These are phyloP conservation scores for Termitomyces sp. DNA, from an alignment of 768 basidiomycete species.

Conservation along the genomic window DNA sequence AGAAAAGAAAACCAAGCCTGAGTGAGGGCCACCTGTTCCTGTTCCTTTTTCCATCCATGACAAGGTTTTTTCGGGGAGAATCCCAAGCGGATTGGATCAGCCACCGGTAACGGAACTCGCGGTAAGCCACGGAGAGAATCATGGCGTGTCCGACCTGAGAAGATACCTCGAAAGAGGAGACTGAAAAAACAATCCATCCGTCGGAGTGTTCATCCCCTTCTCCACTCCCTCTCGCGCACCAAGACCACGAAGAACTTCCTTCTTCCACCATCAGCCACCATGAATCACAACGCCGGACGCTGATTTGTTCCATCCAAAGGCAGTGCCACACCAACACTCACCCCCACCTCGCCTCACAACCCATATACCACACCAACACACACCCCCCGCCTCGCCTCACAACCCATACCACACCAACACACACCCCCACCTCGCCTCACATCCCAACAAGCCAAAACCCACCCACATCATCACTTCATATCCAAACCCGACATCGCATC, in stretches of 20 bases:
- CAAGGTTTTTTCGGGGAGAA: not conserved
- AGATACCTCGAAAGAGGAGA: not conserved
- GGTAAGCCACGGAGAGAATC: not conserved
- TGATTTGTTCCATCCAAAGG: not conserved
- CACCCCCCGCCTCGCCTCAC: too few species aligned
- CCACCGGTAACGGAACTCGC: not conserved
- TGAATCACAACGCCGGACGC: not conserved
- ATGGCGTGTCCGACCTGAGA: not conserved
- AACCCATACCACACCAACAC: not conserved
- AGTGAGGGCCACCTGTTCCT: constrained; percentile 1
- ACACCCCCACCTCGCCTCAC: not conserved
- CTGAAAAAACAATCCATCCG: not conserved
- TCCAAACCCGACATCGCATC: constrained; percentile 24
- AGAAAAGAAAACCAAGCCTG: not conserved
- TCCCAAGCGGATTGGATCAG: not conserved
- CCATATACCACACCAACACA: too few species aligned
- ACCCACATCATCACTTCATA: constrained; percentile 9
- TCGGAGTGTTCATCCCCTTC: not conserved
- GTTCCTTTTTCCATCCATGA: constrained; percentile 3
- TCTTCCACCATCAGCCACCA: not conserved
- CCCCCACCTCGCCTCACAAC: not conserved
- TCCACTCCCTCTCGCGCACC: not conserved
- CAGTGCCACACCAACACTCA: not conserved
- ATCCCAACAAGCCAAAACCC: not conserved
- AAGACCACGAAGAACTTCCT: not conserved